Evolutionary conservation across 2,329 filamentous ascomycete species (phyloP), one percentile per base, ranked within the genome.

Genomic region (Apiospora pterosperma): DNA sequence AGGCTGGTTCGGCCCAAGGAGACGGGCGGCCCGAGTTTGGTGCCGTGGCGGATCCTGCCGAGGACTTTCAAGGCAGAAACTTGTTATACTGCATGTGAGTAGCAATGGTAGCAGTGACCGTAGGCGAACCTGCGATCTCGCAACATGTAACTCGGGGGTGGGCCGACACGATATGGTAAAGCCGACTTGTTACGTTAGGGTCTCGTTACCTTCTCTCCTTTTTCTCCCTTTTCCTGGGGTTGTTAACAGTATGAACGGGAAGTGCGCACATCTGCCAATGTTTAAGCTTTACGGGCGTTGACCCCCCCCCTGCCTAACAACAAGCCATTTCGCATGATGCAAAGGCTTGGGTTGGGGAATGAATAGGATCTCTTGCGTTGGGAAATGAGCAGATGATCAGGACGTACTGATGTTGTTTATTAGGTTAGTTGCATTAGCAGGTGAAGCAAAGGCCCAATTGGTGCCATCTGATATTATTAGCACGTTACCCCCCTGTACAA

Each of bases 1-100:
- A 65, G 76, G 19, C 70, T 78, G 10, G 69, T 78, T 5, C 63
- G 73, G 8, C 76, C 76, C 3, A 64, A 77, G 34, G 68, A 77
- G 61, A 73, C 66, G 2, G 71, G 68, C 4, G 75, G 74, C 4
- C 64, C 69, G 28, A 63, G 38, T 10, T 68, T 76, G 12, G 66
- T 71, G 42, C 76, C 75, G 3, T 64, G 14, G 64, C 66, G 1
- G 66, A 69, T 8, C 69, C 70, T 6, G 66, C 52, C 34, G 66
- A 67, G 38, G 69, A 71, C 25, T 70, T 67, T 19, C 65, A 67
- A 19, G 69, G 69, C 28, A 44, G 70, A 23, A 67, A 64, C 39
- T 41, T 61, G 16, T 59, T 72, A 23, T 71, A 72, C 62, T 64
- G 63, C 21, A 23, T 67, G 68, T 69, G 25, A 62, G 65, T 7